Percentiles rank a stretch among this genome's conserved stretches.
phyloP scores from a whole-genome alignment of 139 green algal genomes.

The Chlamydomonas sp. region DNA sequence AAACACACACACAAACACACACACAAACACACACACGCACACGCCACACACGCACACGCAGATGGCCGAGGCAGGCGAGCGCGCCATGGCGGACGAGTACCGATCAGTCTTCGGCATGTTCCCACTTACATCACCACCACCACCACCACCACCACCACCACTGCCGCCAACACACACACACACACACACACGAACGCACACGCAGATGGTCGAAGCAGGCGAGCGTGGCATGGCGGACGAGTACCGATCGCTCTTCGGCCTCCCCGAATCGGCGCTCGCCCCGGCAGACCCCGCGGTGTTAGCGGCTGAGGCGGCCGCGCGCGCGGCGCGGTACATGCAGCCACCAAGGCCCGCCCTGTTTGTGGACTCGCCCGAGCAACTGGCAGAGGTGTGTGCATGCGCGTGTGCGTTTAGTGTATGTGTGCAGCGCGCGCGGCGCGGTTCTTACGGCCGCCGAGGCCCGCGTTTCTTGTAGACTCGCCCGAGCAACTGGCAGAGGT shows the following conservation, averaged over 20 bases:
- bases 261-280: conserved; percentile 20
- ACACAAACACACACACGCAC: too few relatives aligned
- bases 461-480: too few relatives aligned
- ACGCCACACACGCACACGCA: too few relatives aligned
- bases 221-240: conserved; percentile 39
- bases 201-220: conserved; percentile 34
- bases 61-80: neutral
- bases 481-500: too few relatives aligned
- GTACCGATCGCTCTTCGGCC: conserved; percentile 37
- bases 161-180: conserved; percentile 8
- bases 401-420: neutral
- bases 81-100: too few relatives aligned
- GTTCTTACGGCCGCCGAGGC: too few relatives aligned
- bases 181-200: conserved; percentile 17
- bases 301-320: conserved; percentile 27
- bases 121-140: neutral
- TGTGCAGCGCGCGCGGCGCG: too few relatives aligned
- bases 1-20: too few relatives aligned
- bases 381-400: neutral
- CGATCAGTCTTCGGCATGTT: neutral
- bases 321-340: conserved; percentile 35
- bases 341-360: conserved; percentile 22
- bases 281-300: conserved; percentile 32
- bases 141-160: neutral
- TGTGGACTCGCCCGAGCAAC: too few relatives aligned